Conservation (phyloP, 768 basidiomycete genomes). For the Mycena indigotica region DNA sequence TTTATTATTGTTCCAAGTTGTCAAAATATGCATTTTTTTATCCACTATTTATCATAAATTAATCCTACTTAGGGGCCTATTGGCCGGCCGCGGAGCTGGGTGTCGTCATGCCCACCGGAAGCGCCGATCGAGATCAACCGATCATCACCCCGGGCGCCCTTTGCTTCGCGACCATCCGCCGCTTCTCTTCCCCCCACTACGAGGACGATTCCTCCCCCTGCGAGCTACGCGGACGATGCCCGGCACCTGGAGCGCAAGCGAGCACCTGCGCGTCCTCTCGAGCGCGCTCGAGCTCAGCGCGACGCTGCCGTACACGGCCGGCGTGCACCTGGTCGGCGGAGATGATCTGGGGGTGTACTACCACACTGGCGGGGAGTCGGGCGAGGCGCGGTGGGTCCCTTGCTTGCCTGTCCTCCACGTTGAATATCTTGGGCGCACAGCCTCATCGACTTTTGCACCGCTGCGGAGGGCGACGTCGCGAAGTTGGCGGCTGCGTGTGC, state of each 20-base stretch:
- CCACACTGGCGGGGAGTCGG: background rate
- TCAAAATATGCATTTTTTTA: too few species aligned
- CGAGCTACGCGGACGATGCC: background rate
- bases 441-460: background rate
- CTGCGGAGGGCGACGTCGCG: slow-evolving; percentile 18
- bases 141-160: too few species aligned
- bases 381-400: background rate
- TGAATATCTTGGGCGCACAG: background rate
- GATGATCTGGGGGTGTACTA: slow-evolving; percentile 1
- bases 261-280: background rate
- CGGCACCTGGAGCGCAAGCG: background rate
- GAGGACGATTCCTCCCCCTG: background rate
- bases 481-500: slow-evolving; percentile 37
- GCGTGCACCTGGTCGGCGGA: background rate
- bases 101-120: too few species aligned
- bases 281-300: background rate
- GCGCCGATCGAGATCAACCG: too few species aligned
- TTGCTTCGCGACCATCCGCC: too few species aligned
- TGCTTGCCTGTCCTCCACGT: background rate
- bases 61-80: too few species aligned
- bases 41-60: too few species aligned
- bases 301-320: background rate
- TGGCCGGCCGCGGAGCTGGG: too few species aligned
- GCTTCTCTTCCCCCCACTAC: too few species aligned
- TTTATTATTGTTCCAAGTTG: too few species aligned